Evolutionary conservation across 352 stramenopile genomes (phyloP).

Genomic region (Pythium coloratum): DNA sequence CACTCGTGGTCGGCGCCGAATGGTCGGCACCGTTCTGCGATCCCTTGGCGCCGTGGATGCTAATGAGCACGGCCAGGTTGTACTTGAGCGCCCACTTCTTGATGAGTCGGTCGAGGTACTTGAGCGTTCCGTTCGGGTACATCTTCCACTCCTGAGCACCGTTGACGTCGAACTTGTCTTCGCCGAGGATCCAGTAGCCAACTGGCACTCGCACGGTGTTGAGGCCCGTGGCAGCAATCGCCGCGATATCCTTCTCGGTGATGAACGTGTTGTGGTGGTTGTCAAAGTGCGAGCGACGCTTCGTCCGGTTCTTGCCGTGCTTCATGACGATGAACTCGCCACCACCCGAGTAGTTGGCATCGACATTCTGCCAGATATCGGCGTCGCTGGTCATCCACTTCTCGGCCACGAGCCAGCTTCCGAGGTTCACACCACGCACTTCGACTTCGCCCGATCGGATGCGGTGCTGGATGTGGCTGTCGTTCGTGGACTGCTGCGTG

Average conservation of each 20-base stretch:
- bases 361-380: constrained; percentile 29
- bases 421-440: constrained; percentile 37
- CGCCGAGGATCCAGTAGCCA: constrained; percentile 75
- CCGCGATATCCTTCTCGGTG: constrained; percentile 58
- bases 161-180: constrained; percentile 44
- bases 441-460: constrained; percentile 27
- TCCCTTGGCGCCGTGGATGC: constrained; percentile 61
- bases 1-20: constrained; percentile 36
- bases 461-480: constrained; percentile 28
- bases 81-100: constrained; percentile 39
- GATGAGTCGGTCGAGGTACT: constrained; percentile 50
- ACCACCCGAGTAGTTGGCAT: constrained; percentile 1
- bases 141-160: constrained; percentile 38
- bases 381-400: constrained; percentile 35
- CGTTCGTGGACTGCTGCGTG: constrained; percentile 8
- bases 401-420: constrained; percentile 37
- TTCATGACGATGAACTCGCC: constrained; percentile 29
- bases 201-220: constrained; percentile 80
- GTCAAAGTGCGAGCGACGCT: constrained; percentile 38
- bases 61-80: constrained; percentile 48
- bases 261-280: constrained; percentile 65
- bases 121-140: constrained; percentile 40
- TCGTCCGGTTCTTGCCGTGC: constrained; percentile 8
- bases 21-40: constrained; percentile 77
- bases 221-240: constrained; percentile 55